Evolutionary conservation across 2,329 filamentous ascomycete species (phyloP).

Genomic region (Paraphoma chrysanthemicola): DNA sequence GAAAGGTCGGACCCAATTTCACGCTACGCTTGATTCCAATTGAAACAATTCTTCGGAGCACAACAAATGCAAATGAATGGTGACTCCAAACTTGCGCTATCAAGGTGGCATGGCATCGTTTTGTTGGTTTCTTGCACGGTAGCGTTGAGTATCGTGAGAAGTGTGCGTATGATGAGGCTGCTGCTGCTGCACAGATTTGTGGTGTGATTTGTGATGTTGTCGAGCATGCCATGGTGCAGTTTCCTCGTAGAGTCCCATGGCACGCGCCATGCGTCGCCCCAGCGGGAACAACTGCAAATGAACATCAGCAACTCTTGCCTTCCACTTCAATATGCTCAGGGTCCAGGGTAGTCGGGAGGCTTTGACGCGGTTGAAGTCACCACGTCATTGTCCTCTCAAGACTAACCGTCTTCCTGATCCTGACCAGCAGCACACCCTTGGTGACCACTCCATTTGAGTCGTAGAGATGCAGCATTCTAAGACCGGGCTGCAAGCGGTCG

Average conservation of each 20-base stretch:
- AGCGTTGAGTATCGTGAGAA: too few species aligned
- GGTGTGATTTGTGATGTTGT: neutral
- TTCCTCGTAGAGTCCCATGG: neutral
- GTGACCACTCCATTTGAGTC: slow-evolving; percentile 71
- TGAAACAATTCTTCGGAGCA: too few species aligned
- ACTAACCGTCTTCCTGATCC: slow-evolving; percentile 67
- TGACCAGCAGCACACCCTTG: slow-evolving; percentile 75
- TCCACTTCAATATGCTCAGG: neutral
- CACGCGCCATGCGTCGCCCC: slow-evolving; percentile 9
- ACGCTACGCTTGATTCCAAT: too few species aligned
- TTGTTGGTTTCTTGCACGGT: too few species aligned
- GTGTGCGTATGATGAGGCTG: too few species aligned
- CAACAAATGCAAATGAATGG: too few species aligned
- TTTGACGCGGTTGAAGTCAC: slow-evolving; percentile 6
- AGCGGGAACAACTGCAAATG: slow-evolving; percentile 17
- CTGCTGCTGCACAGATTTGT: neutral
- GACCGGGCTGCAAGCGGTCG: slow-evolving; percentile 78
- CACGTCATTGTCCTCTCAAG: slow-evolving; percentile 13
- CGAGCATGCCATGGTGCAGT: neutral
- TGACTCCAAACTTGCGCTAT: too few species aligned
- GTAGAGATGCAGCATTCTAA: slow-evolving; percentile 77
- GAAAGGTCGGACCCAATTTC: too few species aligned
- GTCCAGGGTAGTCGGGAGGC: neutral
- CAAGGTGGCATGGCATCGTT: too few species aligned
- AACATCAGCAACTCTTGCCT: neutral